Evolutionary conservation across 768 basidiomycete species (phyloP), one percentile per base, ranked within the genome.

Genomic region (Chalciporus chontae): DNA sequence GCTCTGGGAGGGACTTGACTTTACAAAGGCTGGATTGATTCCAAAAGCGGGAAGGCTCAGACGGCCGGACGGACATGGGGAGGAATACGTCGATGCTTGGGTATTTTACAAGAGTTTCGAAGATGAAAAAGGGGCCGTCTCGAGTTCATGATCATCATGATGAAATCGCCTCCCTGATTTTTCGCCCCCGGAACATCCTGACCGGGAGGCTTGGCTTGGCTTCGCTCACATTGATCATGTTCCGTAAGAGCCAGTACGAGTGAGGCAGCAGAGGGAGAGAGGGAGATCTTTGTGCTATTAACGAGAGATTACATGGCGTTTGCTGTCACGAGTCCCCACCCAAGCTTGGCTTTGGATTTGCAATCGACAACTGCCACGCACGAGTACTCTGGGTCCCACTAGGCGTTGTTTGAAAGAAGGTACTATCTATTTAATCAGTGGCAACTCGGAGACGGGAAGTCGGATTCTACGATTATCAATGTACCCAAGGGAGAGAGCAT

Each of bases 21-120:
- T 97, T 72, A 76, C 71, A 8, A 86, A 87, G 57, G 86, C 83
- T 3, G 93, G 92, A 0, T 67, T 78, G 45, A 89, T 91, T 60
- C 87, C 86, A 24, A 75, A 77, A 32, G 87, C 85, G 3, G 94
- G 94, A 2, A 74, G 85, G 40, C 70, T 95, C 40, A 79, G 69
- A 53, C 78, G 75, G 7, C 71, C 72, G 40, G 85, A 89, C 57
- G 91, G 87, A 0, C 62, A 70, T 5, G 85, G 80, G 13, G 94
- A 95, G 61, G 92, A 94, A 63, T 94, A 83, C 57, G 84, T 94
- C 8, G 93, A 96, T 63, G 91, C 94, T 0, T 82, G 83, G 70
- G 79, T 96, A 14, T 77, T 90, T 60, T 91, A 89, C 71, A 91
- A 87, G 72, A 80, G 77, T 53, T 93, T 92, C 62, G 72, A 73